Evolutionary conservation across 1,284 basidiomycete species (phyloP).

Genomic region (Moesziomyces sp.): DNA sequence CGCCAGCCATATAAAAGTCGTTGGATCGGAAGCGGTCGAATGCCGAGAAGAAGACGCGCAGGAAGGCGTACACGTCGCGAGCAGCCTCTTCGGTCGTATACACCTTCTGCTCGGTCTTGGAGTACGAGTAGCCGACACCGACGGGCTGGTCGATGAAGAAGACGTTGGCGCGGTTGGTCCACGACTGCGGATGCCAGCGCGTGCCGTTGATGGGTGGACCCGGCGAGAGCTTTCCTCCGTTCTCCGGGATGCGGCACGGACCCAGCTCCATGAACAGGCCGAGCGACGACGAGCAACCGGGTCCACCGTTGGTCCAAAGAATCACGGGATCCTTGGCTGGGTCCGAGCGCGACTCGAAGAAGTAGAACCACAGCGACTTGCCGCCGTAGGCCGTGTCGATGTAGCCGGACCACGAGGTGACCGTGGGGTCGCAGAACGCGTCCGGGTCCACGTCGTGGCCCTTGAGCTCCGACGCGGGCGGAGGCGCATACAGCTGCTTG

Average conservation of each 20-base stretch:
- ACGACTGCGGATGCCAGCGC: slow-evolving; percentile 75
- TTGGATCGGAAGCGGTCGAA: slow-evolving; percentile 63
- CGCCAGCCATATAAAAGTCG: slow-evolving; percentile 60
- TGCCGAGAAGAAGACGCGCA: slow-evolving; percentile 68
- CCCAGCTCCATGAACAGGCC: slow-evolving; percentile 77
- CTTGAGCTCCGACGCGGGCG: slow-evolving; percentile 23
- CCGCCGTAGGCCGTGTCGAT: slow-evolving; percentile 75
- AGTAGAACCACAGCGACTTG: slow-evolving; percentile 82
- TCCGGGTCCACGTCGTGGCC: slow-evolving; percentile 48
- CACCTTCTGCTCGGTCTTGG: slow-evolving; percentile 73
- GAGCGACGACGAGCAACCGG: slow-evolving; percentile 69
- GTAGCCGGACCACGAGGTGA: slow-evolving; percentile 65
- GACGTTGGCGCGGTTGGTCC: slow-evolving; percentile 77
- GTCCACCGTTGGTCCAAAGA: slow-evolving; percentile 62
- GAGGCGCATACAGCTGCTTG: slow-evolving; percentile 49
- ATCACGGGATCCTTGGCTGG: slow-evolving; percentile 76
- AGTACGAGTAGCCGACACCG: slow-evolving; percentile 78
- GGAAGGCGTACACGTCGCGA: slow-evolving; percentile 66
- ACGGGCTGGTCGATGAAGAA: slow-evolving; percentile 80
- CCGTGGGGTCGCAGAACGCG: slow-evolving; percentile 62
- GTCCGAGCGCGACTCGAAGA: slow-evolving; percentile 80
- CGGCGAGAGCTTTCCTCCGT: slow-evolving; percentile 19
- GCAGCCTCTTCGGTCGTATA: slow-evolving; percentile 67
- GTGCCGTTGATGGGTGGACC: slow-evolving; percentile 71
- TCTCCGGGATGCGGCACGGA: slow-evolving; percentile 67